Evolutionary conservation across 2,329 filamentous ascomycete species (phyloP).

Genomic region (Tolypocladium tropicale): DNA sequence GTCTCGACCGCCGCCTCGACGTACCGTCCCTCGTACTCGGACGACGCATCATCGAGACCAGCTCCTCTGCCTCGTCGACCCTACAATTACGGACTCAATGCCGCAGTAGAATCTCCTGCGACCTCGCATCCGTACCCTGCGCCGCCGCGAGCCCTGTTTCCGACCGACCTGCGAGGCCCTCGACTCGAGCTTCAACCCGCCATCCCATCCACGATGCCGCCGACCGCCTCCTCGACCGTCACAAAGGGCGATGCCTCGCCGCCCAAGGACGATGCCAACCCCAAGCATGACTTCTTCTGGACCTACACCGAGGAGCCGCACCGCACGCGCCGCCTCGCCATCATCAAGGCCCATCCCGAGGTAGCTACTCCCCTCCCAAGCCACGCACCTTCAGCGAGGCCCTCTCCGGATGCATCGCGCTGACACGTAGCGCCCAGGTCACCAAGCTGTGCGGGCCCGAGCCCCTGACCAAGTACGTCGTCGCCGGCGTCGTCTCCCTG

Average conservation of each 20-base stretch:
- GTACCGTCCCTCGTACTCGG: no score
- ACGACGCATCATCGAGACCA: not conserved
- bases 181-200: not conserved
- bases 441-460: constrained; percentile 96
- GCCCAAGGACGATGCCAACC: constrained; percentile 6
- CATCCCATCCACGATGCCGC: constrained; percentile 9
- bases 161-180: not conserved
- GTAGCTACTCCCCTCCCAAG: constrained; percentile 29
- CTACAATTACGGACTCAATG: not conserved
- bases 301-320: constrained; percentile 98
- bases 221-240: constrained; percentile 22
- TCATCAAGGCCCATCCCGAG: constrained; percentile 97
- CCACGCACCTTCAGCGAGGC: no score
- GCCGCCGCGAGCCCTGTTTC: not conserved
- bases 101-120: not conserved
- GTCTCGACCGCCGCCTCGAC: no score
- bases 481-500: constrained; percentile 70
- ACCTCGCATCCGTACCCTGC: not conserved
- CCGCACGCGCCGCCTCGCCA: constrained; percentile 77
- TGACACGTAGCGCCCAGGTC: constrained; percentile 48
- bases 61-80: not conserved
- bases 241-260: constrained; percentile 15
- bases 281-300: constrained; percentile 71
- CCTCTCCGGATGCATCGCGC: no score
- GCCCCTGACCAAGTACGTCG: constrained; percentile 89